A percentile compares a stretch with the other conserved stretches of the same genome.
Evolutionary conservation across 2,329 filamentous ascomycete species (phyloP).

Genomic region (Aotearoamyces nothofagi): DNA sequence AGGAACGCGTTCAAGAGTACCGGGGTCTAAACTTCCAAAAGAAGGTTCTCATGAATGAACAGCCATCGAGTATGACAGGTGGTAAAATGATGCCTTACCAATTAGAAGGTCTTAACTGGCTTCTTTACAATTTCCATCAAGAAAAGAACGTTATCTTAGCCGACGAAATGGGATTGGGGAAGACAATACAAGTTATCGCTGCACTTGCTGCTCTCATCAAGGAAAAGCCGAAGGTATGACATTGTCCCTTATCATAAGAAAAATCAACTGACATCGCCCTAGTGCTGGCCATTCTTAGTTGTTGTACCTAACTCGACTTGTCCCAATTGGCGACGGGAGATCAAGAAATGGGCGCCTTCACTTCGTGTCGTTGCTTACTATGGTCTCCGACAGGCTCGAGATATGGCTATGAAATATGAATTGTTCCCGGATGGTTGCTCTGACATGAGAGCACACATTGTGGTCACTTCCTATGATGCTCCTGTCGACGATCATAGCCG

Average conservation of each 20-base stretch:
- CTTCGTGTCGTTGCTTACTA: slow-evolving; percentile 88
- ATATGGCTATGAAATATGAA: slow-evolving; percentile 69
- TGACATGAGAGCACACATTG: slow-evolving; percentile 73
- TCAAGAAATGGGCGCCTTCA: slow-evolving; percentile 82
- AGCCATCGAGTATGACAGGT: slow-evolving; percentile 59
- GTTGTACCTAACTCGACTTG: slow-evolving; percentile 93
- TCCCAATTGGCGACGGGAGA: slow-evolving; percentile 93
- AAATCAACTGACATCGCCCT: slow-evolving; percentile 26
- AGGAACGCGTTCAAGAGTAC: slow-evolving; percentile 51
- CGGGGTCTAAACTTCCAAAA: slow-evolving; percentile 49
- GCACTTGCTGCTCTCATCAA: slow-evolving; percentile 62
- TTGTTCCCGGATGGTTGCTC: slow-evolving; percentile 55
- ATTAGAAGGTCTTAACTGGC: slow-evolving; percentile 85
- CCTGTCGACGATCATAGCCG: slow-evolving; percentile 58
- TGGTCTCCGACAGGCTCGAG: slow-evolving; percentile 58
- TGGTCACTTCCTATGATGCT: slow-evolving; percentile 90
- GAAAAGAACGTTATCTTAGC: slow-evolving; percentile 80
- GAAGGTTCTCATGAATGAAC: slow-evolving; percentile 50
- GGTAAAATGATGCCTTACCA: slow-evolving; percentile 90
- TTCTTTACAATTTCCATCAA: slow-evolving; percentile 77
- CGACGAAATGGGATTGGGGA: slow-evolving; percentile 96
- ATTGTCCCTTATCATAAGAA: slow-evolving; percentile 2
- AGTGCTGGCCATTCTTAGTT: slow-evolving; percentile 82
- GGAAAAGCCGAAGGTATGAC: slow-evolving; percentile 31
- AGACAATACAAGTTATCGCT: slow-evolving; percentile 86